A percentile compares a stretch with the other conserved stretches of the same genome.
Evolutionary conservation across 768 basidiomycete species (phyloP).

Genomic region (Boletus huronensis): DNA sequence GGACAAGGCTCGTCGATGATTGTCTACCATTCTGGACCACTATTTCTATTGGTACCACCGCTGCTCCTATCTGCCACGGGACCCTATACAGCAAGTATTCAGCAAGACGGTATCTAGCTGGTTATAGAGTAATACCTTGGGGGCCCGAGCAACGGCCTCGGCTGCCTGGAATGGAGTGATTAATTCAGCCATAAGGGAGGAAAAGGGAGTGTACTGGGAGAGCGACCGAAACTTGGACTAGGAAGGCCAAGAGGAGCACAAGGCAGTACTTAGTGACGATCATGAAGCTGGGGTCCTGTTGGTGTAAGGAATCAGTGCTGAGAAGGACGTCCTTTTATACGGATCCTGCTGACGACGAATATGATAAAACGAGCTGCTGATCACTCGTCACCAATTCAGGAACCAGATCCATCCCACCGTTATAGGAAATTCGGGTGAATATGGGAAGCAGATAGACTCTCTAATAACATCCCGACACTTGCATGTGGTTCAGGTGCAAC

Average conservation of each 20-base stretch:
- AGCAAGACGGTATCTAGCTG: not conserved
- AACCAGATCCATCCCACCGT: no score
- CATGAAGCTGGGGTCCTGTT: constrained; percentile 13
- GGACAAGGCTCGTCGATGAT: not conserved
- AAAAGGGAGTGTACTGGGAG: constrained; percentile 15
- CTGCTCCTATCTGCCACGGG: no score
- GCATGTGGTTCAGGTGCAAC: no score
- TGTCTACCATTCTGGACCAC: no score
- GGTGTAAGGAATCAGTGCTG: not conserved
- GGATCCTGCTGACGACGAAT: no score
- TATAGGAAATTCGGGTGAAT: no score
- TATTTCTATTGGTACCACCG: no score
- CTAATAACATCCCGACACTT: no score
- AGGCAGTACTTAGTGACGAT: constrained; percentile 17
- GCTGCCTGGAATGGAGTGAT: constrained; percentile 9
- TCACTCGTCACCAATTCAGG: no score
- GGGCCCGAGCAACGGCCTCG: not conserved
- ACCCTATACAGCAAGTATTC: constrained; percentile 6
- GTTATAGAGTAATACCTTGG: constrained; percentile 7
- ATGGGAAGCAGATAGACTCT: no score
- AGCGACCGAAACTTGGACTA: constrained; percentile 21
- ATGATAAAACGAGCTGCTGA: no score
- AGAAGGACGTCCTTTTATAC: constrained; percentile 19
- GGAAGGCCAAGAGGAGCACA: constrained; percentile 17
- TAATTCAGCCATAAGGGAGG: not conserved